Evolutionary conservation across 305 asterid species (phyloP).

Genomic region (Coffea humblotiana): DNA sequence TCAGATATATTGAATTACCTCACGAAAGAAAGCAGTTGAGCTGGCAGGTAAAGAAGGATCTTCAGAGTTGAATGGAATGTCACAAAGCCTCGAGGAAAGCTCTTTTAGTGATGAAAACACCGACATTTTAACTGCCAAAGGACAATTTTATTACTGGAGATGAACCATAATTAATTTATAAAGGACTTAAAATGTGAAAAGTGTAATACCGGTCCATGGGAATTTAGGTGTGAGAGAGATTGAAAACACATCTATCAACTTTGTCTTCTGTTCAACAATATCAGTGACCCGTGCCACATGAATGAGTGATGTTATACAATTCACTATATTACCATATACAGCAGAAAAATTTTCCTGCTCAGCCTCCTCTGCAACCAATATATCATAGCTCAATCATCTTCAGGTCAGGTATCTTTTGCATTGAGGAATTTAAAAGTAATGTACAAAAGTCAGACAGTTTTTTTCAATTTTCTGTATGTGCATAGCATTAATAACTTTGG

Average conservation of each 20-base stretch:
- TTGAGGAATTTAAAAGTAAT: not conserved
- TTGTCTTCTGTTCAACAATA: constrained; percentile 64
- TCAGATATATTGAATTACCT: constrained; percentile 43
- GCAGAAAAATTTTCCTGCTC: constrained; percentile 59
- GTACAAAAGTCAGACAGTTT: not conserved
- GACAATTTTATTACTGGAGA: constrained; percentile 18
- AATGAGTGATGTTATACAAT: constrained; percentile 70
- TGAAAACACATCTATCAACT: constrained; percentile 54
- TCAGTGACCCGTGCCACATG: constrained; percentile 65
- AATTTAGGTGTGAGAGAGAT: constrained; percentile 68
- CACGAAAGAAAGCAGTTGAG: constrained; percentile 43
- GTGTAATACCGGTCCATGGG: constrained; percentile 77
- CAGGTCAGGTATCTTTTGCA: not conserved
- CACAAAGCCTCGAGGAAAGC: constrained; percentile 64
- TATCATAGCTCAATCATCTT: constrained; percentile 22
- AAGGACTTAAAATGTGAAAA: not conserved
- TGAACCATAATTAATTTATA: constrained; percentile 7
- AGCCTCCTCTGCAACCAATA: constrained; percentile 54
- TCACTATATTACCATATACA: constrained; percentile 60
- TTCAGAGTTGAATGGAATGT: constrained; percentile 27
- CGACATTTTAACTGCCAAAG: constrained; percentile 63
- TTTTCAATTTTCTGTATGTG: not conserved
- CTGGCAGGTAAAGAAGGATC: constrained; percentile 38
- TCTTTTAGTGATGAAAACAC: constrained; percentile 70
- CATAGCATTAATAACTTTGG: too few species aligned